Base-by-base conservation (phyloP, 2,329 filamentous ascomycete species). In the Nakataea oryzae region DNA sequence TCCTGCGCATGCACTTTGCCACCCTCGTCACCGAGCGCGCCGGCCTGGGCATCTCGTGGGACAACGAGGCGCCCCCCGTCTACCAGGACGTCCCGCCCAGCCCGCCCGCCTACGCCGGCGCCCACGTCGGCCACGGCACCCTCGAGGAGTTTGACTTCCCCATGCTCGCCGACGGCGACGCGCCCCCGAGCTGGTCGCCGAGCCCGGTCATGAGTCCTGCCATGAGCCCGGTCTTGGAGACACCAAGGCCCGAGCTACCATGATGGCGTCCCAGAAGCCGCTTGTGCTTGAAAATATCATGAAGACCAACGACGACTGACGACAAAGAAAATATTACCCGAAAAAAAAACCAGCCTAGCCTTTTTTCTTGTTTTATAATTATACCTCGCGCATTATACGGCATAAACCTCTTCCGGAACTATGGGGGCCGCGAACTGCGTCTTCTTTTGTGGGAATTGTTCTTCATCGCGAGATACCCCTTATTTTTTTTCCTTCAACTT, bases 21-120 rank as follows among this genome's bases (percentile, higher is more conserved):
- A 81, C 95, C 61, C 79, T 86, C 63, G 82, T 97, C 62, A 97
- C 93, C 4, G 89, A 96, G 76, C 85, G 90, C 64, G 84, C 85
- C 26, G 93, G 93, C 24, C 83, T 96, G 72, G 93, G 93, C 60
- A 93, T 99, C 69, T 91, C 89, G 68, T 99, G 95, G 93, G 93
- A 97, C 68, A 93, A 97, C 75, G 93, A 99, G 78, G 87, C 90
- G 70, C 93, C 93, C 14, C 93, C 93, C 0, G 85, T 96, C 67
- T 99, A 99, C 75, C 89, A 95, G 74, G 91, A 97, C 71, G 92
- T 97, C 55, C 93, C 93, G 0, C 87, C 86, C 2, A 91, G 88
- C 69, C 93, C 93, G 59, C 93, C 93, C 0, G 81, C 79, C 7
- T 93, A 93, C 74, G 47, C 47, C n/a, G 41, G 58, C 24, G 28